Base-by-base conservation (phyloP, 768 basidiomycete genomes). In the Termitomyces sp. region DNA sequence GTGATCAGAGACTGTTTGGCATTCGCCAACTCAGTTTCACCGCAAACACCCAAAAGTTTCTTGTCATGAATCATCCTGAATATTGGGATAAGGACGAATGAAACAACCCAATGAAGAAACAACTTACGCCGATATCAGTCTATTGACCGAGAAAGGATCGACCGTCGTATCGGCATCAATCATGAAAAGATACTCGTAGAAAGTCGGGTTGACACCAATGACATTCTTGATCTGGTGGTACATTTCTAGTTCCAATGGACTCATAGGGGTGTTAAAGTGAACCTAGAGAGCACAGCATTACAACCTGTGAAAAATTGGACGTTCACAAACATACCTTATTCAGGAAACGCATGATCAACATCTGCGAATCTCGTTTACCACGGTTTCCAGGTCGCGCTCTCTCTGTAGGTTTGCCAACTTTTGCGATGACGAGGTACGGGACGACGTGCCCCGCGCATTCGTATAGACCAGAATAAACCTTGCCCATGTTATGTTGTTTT, bases 181-280 rank as follows among this genome's bases (percentile, higher is more conserved):
- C 72, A 87, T 94, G 77, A 96, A 91, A 63, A 95, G 66, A 68
- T 96, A 98, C 75, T 98, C 97, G 75, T 98, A 99, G 77, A 98
- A 98, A 0, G 94, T 89, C 2, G 96, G 97, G 75, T 99, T 97
- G 69, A 99, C 94, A 74, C 97, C 97, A 68, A 99, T 98, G 57
- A 98, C 95, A 69, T 99, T 99, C 84, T 98, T 94, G 82, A 98
- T 95, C 75, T 99, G 97, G 72, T 98, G 97, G 71, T 95, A 98
- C 79, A 99, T 96, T 78, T 99, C 97, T 57, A 99, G 77, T 76
- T 99, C 97, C 63, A 96, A 76, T 0, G 97, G 97, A 69, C 91
- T 93, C 97, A 99, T 98, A 0, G 95, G 89, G 25, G 93, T 75
- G 72, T 96, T 93, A 75, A 96, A 98, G 75, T 98, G 97, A 49